Evolutionary conservation across 2,329 filamentous ascomycete species (phyloP), one percentile per base, ranked within the genome.

Genomic region (Seiridium unicorne): DNA sequence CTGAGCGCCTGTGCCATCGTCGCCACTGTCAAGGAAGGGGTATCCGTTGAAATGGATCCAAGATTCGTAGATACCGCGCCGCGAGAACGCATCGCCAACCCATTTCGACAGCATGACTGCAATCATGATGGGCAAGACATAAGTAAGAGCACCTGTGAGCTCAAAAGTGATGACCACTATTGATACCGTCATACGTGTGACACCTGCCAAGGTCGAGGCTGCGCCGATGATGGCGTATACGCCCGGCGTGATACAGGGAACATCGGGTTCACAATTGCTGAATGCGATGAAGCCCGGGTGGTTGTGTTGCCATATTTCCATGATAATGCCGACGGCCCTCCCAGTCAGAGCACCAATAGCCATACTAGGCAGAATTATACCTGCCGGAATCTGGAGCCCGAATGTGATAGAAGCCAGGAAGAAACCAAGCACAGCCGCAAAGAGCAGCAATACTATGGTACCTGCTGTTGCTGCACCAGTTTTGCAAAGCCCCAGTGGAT

Each of bases 91-190:
- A 74, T 99, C 95, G 69, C 93, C 95, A 34, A 97, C 92, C 95
- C 95, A 99, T 78, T 99, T 99, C 63, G 91, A 91, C 49, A 98
- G 84, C 93, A 99, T 96, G 70, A 99, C 95, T 48, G 93, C 93
- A 64, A 99, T 91, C 95, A 99, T 99, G 74, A 98, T 99, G 58
- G 95, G 95, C 6, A 99, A 86, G 54, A 99, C 94, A 72, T 98
- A 98, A 1, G 93, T 96, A 35, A 99, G 83, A 1, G 95, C 95
- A 57, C 95, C 95, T 0, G 95, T 99, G 59, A 99, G 88, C 79
- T 99, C 95, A 71, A 99, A 99, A 90, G 97, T 97, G 77, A 99
- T 99, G 69, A 98, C 95, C 4, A 99, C 94, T 66, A 99, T 97
- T 10, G 93, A 97, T 9, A 97, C 93, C 0, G 95, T 99, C 88